phyloP scores from a whole-genome alignment of 2,329 filamentous ascomycete species.

The Fulvia fulva region DNA sequence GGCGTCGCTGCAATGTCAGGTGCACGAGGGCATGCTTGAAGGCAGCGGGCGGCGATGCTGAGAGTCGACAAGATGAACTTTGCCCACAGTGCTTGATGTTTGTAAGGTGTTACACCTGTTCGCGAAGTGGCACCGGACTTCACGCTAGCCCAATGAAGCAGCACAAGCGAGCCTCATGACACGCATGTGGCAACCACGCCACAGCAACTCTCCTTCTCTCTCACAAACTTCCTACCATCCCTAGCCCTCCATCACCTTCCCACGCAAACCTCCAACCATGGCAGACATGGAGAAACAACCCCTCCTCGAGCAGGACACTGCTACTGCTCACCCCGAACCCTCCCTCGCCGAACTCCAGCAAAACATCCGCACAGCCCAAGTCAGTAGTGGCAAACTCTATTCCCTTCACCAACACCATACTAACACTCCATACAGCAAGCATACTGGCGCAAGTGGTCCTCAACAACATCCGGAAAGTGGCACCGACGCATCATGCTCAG shows the following conservation, averaged over 20 bases:
- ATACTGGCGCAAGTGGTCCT: slow-evolving; percentile 33
- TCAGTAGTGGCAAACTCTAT: not conserved
- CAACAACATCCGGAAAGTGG: slow-evolving; percentile 29
- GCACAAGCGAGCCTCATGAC: not conserved
- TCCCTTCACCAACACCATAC: not conserved
- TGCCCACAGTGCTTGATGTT: too few relatives aligned
- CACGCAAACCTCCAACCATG: not conserved
- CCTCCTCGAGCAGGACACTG: slow-evolving; percentile 13
- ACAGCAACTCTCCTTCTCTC: not conserved
- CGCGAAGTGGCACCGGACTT: too few relatives aligned
- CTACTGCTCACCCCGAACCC: slow-evolving; percentile 14
- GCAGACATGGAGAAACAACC: slow-evolving; percentile 28
- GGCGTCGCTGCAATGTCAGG: too few relatives aligned
- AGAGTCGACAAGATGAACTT: too few relatives aligned
- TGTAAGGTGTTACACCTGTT: too few relatives aligned
- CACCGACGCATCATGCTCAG: slow-evolving; percentile 31
- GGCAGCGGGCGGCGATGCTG: too few relatives aligned
- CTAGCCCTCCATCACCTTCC: not conserved
- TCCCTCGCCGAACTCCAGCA: slow-evolving; percentile 29
- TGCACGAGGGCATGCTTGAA: too few relatives aligned
- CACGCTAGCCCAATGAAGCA: not conserved
- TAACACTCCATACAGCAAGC: slow-evolving; percentile 16
- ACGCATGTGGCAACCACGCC: not conserved
- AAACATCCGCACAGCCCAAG: slow-evolving; percentile 28
- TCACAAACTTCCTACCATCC: not conserved